Base-by-base conservation (phyloP, 805 yeast genomes). In the Candida schatavii region DNA sequence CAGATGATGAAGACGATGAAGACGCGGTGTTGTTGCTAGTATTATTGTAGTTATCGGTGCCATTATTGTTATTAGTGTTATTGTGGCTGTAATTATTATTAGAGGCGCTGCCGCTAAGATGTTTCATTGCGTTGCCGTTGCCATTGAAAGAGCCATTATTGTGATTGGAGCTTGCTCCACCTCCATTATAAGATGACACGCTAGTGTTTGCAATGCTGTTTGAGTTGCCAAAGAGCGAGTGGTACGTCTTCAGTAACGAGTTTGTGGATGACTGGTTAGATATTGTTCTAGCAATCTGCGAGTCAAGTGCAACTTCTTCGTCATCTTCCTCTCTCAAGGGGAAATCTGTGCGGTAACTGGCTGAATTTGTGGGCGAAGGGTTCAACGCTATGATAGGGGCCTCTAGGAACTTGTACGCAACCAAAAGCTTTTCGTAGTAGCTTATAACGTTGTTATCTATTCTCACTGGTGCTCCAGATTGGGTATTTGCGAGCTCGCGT, bases 321-420 rank as follows among this genome's bases (percentile, higher is more conserved):
- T 49, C 43, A 7, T 49, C 56, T 37, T 58, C 61, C 33, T 50
- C 57, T 9, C 43, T 42, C 28, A 52, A 34, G 13, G 51, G 36
- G 13, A n/a, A 38, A 15, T 38, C 41, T 39, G 39, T 40, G 39
- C 13, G 46, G 35, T 31, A 31, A 22, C 18, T 27, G 26, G 17
- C 22, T 35, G 33, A 31, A 31, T 17, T 18, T 3, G 34, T 18
- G 20, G 35, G 28, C 6, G 34, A 21, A 4, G 35, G 3, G 18
- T 21, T 38, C n/a, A 36, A 14, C 19, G 28, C 19, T 10, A 14
- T 26, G 13, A 31, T 36, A 5, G 63, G 61, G 21, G 43, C 20
- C 13, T 61, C 64, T 42, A 58, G 59, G 21, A 67, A 56, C 35
- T 59, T 61, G 40, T 59, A 64, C 4, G 70, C 73, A 4, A 26